Evolutionary conservation across 805 yeast genomes (phyloP).

Genomic region (Lipomyces yamadae): DNA sequence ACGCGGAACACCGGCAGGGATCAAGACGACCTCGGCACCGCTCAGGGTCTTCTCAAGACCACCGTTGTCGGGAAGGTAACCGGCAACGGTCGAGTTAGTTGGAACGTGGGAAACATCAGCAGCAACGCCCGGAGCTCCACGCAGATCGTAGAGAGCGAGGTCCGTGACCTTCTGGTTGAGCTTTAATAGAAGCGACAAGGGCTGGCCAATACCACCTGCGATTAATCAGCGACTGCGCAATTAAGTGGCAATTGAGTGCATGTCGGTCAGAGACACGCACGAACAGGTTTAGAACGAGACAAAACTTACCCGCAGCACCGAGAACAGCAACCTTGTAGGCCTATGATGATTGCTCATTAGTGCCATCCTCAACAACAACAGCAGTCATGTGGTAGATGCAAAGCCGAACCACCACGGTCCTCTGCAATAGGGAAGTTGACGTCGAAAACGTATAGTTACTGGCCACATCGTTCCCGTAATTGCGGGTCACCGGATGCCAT

Average conservation of each 20-base stretch:
- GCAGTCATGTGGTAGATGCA: background rate
- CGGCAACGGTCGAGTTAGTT: slow-evolving; percentile 85
- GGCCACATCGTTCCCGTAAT: too few relatives aligned
- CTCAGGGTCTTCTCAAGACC: slow-evolving; percentile 72
- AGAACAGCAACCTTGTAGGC: slow-evolving; percentile 74
- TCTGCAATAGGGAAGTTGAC: background rate
- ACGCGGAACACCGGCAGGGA: slow-evolving; percentile 98
- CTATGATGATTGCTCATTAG: slow-evolving; percentile 8
- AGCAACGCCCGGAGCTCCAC: slow-evolving; percentile 95
- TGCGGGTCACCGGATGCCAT: background rate
- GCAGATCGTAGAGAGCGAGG: slow-evolving; percentile 83
- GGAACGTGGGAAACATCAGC: slow-evolving; percentile 94
- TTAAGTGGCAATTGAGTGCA: background rate
- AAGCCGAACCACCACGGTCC: background rate
- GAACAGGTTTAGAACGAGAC: slow-evolving; percentile 42
- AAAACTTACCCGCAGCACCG: slow-evolving; percentile 60
- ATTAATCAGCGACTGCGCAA: background rate
- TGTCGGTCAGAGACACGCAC: slow-evolving; percentile 43
- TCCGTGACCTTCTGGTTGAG: slow-evolving; percentile 86
- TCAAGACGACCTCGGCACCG: slow-evolving; percentile 76
- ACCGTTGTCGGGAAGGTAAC: slow-evolving; percentile 80
- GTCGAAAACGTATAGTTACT: background rate
- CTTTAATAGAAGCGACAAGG: slow-evolving; percentile 80
- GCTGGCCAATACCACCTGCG: slow-evolving; percentile 89
- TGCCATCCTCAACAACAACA: background rate